Evolutionary conservation across 495 filamentous ascomycete genomes (phyloP).

Genomic region (Lentithecium fluviatile): DNA sequence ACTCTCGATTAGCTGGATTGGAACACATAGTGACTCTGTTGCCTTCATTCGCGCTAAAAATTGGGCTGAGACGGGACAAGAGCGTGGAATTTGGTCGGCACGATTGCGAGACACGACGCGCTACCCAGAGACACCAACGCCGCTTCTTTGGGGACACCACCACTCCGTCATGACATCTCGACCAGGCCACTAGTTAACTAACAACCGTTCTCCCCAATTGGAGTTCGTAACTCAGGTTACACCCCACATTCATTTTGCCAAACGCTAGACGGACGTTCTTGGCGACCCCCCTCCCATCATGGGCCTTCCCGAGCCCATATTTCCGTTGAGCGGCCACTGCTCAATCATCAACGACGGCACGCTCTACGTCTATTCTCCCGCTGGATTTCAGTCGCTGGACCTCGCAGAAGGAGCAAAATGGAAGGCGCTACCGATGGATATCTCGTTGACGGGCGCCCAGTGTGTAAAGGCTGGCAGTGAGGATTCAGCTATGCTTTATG

Average conservation of each 20-base stretch:
- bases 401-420: slow-evolving; percentile 69
- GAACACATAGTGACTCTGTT: no score
- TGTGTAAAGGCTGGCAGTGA: slow-evolving; percentile 69
- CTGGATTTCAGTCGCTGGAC: slow-evolving; percentile 71
- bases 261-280: no score
- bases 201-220: slow-evolving; percentile 1
- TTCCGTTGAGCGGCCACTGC: slow-evolving; percentile 71
- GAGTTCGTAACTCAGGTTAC: no score
- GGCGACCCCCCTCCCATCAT: slow-evolving; percentile 6
- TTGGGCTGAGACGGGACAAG: no score
- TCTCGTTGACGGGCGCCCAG: slow-evolving; percentile 67
- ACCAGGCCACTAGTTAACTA: slow-evolving; percentile 25
- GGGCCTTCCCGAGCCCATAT: slow-evolving; percentile 51
- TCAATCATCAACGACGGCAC: slow-evolving; percentile 79
- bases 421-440: slow-evolving; percentile 61
- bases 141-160: background rate
- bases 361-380: slow-evolving; percentile 77
- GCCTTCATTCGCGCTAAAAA: no score
- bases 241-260: no score
- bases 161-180: slow-evolving; percentile 24
- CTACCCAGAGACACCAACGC: no score
- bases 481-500: slow-evolving; percentile 64
- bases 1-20: no score
- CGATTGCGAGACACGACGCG: no score
- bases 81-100: no score